These are phyloP conservation scores for Coleophoma eucalyptorum DNA, from an alignment of 2,329 filamentous ascomycete genomes.

Conservation along the genomic window DNA sequence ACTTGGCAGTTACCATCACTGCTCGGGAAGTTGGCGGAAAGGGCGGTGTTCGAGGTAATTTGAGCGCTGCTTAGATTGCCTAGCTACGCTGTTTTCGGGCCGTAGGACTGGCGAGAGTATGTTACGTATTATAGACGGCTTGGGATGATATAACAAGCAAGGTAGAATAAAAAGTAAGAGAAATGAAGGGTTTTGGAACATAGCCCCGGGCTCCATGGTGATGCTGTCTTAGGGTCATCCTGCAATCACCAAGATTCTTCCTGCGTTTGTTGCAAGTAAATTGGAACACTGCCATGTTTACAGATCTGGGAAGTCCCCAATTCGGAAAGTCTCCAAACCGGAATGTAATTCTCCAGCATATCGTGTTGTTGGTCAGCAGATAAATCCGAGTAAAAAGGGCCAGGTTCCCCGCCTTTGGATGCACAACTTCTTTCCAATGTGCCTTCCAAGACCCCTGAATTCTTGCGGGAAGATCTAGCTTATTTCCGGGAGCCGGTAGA, in stretches of 20 bases:
- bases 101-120: too few relatives aligned
- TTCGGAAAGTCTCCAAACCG: too few relatives aligned
- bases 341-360: neutral
- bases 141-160: neutral
- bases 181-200: neutral
- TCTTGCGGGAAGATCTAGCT: neutral
- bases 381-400: neutral
- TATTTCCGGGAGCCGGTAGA: too few relatives aligned
- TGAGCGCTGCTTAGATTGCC: slow-evolving; percentile 15
- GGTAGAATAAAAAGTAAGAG: slow-evolving; percentile 1
- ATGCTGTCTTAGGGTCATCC: too few relatives aligned
- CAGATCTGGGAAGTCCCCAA: too few relatives aligned
- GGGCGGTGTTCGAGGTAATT: slow-evolving; percentile 26
- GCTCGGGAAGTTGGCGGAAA: slow-evolving; percentile 71
- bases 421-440: neutral
- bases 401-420: neutral
- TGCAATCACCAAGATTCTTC: too few relatives aligned
- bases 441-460: neutral
- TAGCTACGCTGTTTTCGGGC: too few relatives aligned
- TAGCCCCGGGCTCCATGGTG: too few relatives aligned
- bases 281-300: too few relatives aligned
- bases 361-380: neutral
- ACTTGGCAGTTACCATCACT: slow-evolving; percentile 76
- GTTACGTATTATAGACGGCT: neutral
- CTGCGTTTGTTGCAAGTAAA: too few relatives aligned